Evolutionary conservation across 2,329 filamentous ascomycete genomes (phyloP), one percentile per base, ranked within the genome.

Genomic region (Talaromyces sp.): DNA sequence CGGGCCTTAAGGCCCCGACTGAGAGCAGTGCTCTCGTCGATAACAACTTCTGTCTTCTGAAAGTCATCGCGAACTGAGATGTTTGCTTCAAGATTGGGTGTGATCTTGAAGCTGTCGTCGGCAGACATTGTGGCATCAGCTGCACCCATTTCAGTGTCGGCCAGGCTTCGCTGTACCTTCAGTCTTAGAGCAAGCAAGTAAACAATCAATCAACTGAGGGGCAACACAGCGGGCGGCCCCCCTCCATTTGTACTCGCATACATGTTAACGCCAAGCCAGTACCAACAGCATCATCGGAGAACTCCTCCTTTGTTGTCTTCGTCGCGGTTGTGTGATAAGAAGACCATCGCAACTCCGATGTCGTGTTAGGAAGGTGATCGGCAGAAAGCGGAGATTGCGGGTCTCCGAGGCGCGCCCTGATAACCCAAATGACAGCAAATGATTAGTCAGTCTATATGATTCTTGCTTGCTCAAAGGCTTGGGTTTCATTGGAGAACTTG

Each of bases 1-100:
- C 77, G 75, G 31, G 78, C 73, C 67, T 76, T 77, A 62, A 79
- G 76, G 54, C 76, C 79, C 43, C 79, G 78, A 37, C 79, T 76
- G n/a, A 81, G 74, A 5, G 74, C 70, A 27, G 71, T 73, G 69
- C 73, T 71, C 11, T 73, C 70, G 10, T 69, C 69, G 9, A 72
- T 7, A 70, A 10, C 68, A 66, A 9, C 62, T 22, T 56, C 52
- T 11, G n/a, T 8, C 33, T 31, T 54, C 27, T 35, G 22, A 11
- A 75, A 64, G 14, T 69, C 67, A 52, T 70, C 71, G 22, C 16
- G 22, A 19, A n/a, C 8, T 3, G 37, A 47, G 10, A 35, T 16
- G 11, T 60, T 60, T 16, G 57, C 39, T 16, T 60, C 57, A 33
- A 60, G 57, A 31, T 43, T 33, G 7, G 41, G 57, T 2, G 57